Conservation (phyloP, 2,329 filamentous ascomycete genomes). For the Raffaelea ambrosiae region DNA sequence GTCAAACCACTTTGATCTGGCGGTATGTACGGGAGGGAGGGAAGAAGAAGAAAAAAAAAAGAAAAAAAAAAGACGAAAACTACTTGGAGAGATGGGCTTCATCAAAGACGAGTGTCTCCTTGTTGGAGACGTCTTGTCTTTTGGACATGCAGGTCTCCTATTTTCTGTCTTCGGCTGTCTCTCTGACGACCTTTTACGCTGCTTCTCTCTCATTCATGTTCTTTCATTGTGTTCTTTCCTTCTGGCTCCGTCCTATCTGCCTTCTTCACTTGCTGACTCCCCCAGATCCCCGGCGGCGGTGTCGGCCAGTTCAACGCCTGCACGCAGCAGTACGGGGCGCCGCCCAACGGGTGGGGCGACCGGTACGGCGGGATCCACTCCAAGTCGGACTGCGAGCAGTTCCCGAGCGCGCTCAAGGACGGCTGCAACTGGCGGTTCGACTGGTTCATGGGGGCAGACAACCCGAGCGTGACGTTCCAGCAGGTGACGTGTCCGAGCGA, state of each 20-base stretch:
- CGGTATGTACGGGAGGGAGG: conserved; percentile 23
- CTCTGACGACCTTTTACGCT: too few relatives aligned
- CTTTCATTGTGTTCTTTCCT: background rate
- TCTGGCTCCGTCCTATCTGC: background rate
- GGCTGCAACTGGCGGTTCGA: conserved; percentile 58
- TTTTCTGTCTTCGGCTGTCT: too few relatives aligned
- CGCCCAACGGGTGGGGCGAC: conserved; percentile 43
- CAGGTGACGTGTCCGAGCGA: conserved; percentile 46
- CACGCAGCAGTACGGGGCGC: conserved; percentile 34
- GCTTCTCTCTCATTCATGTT: too few relatives aligned
- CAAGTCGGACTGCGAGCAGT: conserved; percentile 39
- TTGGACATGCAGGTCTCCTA: background rate
- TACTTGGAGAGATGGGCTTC: too few relatives aligned
- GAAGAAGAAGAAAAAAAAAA: too few relatives aligned
- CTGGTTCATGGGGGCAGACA: conserved; percentile 53
- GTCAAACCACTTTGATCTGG: conserved; percentile 47
- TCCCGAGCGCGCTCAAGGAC: conserved; percentile 43
- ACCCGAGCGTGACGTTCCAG: conserved; percentile 45
- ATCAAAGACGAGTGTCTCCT: too few relatives aligned
- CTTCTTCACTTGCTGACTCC: background rate
- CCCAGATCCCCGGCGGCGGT: conserved; percentile 40
- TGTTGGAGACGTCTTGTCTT: background rate
- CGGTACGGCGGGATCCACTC: conserved; percentile 49
- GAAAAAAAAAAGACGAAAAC: too few relatives aligned
- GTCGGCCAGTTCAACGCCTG: conserved; percentile 44